Base-by-base conservation (phyloP, 2,329 filamentous ascomycete species). In the Trichoderma atrobrunneum region DNA sequence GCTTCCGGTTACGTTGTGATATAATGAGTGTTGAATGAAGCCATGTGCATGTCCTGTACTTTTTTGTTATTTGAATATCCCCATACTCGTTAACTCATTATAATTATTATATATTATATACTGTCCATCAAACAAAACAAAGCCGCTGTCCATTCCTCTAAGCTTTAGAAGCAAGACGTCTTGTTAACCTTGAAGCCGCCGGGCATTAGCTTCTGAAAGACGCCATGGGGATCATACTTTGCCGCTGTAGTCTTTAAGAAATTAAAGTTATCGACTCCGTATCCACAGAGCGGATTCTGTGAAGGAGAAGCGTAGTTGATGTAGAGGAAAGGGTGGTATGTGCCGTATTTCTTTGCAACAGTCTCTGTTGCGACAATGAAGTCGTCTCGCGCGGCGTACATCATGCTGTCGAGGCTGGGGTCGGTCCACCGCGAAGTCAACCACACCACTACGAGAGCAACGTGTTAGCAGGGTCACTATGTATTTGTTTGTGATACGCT, bases 241-340 rank as follows among this genome's bases (percentile, higher is more conserved):
- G 73, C 59, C 6, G 78, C 76, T 5, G 79, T 72, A 3, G 28
- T 66, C 71, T 76, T 76, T 43, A 83, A 73, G 43, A 73, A 78
- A 1, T 75, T 82, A 7, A 57, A 70, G 43, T 82, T 85, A 7
- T 78, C 76, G 16, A 75, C 70, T 0, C 83, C 83, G 70, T 85
- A 85, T 5, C 80, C 75, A 34, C 73, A 71, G 34, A 85, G 75
- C 2, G 82, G 80, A 51, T 82, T 76, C 73, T 85, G 83, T 24
- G 76, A 78, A 36, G 75, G 72, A 28, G 78, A 77, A 7, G 82
- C 83, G 71, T 86, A 86, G 75, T 86, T 85, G 66, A 85, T 78
- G 74, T 84, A 85, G 32, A 76, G 57, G 61, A 74, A 75, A 3
- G 71, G 68, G 24, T 18, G 39, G 39, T 70, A 72, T 3, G 68